Base-by-base conservation (phyloP, 257 asterid genomes). In the Lantana camara region DNA sequence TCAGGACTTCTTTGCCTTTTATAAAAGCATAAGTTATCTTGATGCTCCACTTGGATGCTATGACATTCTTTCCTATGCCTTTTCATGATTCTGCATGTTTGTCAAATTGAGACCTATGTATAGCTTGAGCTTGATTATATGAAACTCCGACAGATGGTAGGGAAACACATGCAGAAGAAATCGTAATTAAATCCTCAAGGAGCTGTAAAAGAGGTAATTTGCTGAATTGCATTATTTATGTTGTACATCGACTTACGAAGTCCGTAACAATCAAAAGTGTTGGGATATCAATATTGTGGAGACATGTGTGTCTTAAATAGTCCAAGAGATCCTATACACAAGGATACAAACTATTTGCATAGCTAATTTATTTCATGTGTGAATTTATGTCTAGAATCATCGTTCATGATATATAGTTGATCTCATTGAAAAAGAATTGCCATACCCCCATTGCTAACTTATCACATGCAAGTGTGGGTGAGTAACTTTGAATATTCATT, bases 1-100 rank as follows among this genome's bases (percentile, higher is more conserved):
- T n/a, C n/a, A n/a, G n/a, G n/a, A 27, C 5, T 5, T 27, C 32
- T 27, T 27, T 2, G 32, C 32, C 32, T 27, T 27, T 45, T 45
- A 15, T 16, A 15, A 45, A 15, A 45, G 22, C 27, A 9, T 19
- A n/a, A n/a, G 4, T 48, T 19, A 48, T 20, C 54, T 9, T 49
- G 56, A 49, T 49, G 15, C 56, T 21, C 56, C 56, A 49, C 32
- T 11, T 49, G 56, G 56, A 21, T 49, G 56, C 16, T 20, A 22
- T 27, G 21, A 22, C 16, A 49, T 49, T 49, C 34, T 22, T 20
- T 9, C 16, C 21, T 20, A 14, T 49, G 17, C 19, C n/a, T 35
- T 17, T 47, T 47, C 53, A 47, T 16, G 8, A 19, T 8, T 47
- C 53, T 47, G 53, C 27, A 9, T 45, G 23, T 45, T 45, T 45